Evolutionary conservation across 352 stramenopile species (phyloP), one percentile per base, ranked within the genome.

Genomic region (Elongisporangium anandrum): DNA sequence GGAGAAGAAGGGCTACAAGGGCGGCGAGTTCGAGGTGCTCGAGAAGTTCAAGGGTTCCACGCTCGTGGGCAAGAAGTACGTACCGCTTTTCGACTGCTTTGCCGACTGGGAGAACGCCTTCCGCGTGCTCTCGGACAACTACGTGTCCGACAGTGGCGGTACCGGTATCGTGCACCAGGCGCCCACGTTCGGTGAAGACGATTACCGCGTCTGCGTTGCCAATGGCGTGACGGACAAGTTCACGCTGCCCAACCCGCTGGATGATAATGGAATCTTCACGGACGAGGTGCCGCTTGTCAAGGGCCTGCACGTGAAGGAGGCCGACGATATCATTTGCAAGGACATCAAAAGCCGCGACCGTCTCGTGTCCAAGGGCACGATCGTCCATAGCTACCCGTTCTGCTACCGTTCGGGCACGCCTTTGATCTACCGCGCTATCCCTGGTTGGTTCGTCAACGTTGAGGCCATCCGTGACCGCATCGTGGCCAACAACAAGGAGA

Each of bases 391-490:
- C 61, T 99, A 99, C 77, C 98, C 98, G 22, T 99, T 99, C 83
- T 99, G 98, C 81, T 99, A 98, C 94, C 86, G 98, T 64, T 99
- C 95, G n/a, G 97, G 99, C 67, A 99, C 98, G 41, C 98, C 98
- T 22, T 79, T 99, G 41, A 99, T 99, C 78, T 99, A 99, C 88
- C 98, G 98, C 60, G 97, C 97, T 16, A 97, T 99, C 41, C 97
- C 96, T 1, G 98, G 94, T 10, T 99, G 97, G 97, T 99, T 99
- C 62, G 90, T 99, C 20, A 98, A 97, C 64, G 97, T 99, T 12
- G 97, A 99, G 69, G 88, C 94, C 62, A 99, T 99, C 67, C 97
- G 97, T 52, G 95, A 99, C 53, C 88, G 95, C 48, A 93, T 95
- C 60, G 86, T 90, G 71, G 93, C 87, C 29, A 96, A 96, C 68